Evolutionary conservation across 441 rosid genomes (phyloP), one percentile per base, ranked within the genome.

Genomic region (Viola pubescens): DNA sequence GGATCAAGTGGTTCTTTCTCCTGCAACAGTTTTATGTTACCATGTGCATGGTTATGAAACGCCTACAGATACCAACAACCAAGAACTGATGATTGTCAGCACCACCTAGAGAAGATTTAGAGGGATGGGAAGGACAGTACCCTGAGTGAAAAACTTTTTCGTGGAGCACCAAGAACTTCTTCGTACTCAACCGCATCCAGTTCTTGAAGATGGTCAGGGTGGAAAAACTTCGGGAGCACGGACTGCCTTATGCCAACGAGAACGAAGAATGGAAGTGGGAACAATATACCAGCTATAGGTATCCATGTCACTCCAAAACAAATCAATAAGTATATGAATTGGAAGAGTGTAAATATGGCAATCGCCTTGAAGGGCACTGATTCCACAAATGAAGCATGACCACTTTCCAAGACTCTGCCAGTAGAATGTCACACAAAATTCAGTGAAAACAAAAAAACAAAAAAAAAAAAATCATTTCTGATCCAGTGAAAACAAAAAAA

Each of bases 241-340:
- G 74, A 74, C 68, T 82, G 82, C 68, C 98, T 77, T 63, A 88
- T 34, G 68, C 71, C 62, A 56, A 86, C 68, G 46, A 91, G 86
- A 58, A 87, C 54, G 73, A 88, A 82, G 78, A 91, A 85, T 4
- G 89, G 88, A 52, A 91, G 59, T 0, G 95, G 96, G 67, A 88
- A 91, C 70, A 88, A 59, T 41, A 87, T 72, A 40, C 94, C 94
- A 16, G 86, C 96, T 0, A 87, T 74, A 4, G 95, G 97, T 63
- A 88, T 84, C 98, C 98, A 91, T 41, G 94, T 87, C 47, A 84
- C 79, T 44, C 97, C 95, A 40, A 68, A 89, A 69, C 95, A 87
- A 11, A 89, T 54, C 52, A 84, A 61, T 57, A 87, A 65, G 68
- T 91, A 89, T 0, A 75, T 65, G 44, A 83, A 49, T 63, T 88